Conservation (phyloP, 495 filamentous ascomycete genomes). For the Cercophora sp. region DNA sequence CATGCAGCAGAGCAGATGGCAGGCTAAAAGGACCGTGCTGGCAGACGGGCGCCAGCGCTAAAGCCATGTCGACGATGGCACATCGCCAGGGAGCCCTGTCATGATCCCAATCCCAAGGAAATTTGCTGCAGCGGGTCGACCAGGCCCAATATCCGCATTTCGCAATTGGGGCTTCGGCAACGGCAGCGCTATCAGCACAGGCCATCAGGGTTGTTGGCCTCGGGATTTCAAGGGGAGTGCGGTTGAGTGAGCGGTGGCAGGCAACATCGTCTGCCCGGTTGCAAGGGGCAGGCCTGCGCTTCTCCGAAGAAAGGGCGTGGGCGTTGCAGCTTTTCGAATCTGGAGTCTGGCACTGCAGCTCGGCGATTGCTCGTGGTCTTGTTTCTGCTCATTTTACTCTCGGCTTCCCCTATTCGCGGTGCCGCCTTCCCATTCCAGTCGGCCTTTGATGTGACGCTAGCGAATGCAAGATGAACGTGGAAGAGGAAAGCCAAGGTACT, state of each 20-base stretch:
- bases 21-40: constrained; percentile 9
- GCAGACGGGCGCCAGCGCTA: not conserved
- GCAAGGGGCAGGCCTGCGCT: too few relatives aligned
- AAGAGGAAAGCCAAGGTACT: constrained; percentile 9
- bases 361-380: not conserved
- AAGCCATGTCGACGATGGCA: not conserved
- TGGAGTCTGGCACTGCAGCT: not conserved
- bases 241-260: not conserved
- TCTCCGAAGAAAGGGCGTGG: too few relatives aligned
- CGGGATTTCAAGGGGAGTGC: not conserved
- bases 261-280: not conserved
- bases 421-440: constrained; percentile 18
- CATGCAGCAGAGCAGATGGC: not conserved
- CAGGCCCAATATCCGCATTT: constrained; percentile 10
- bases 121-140: constrained; percentile 9
- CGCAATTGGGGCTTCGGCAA: constrained; percentile 7
- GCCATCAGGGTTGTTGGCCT: not conserved
- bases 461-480: constrained; percentile 10
- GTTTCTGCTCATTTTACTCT: constrained; percentile 8
- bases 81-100: not conserved
- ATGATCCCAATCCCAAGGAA: constrained; percentile 7
- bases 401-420: constrained; percentile 16
- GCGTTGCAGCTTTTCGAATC: not conserved
- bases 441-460: constrained; percentile 8
- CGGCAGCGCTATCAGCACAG: constrained; percentile 4